Percentiles rank a stretch among this genome's conserved stretches.
Conservation (phyloP, 2,329 filamentous ascomycete species). For the Xylariaceae sp. region DNA sequence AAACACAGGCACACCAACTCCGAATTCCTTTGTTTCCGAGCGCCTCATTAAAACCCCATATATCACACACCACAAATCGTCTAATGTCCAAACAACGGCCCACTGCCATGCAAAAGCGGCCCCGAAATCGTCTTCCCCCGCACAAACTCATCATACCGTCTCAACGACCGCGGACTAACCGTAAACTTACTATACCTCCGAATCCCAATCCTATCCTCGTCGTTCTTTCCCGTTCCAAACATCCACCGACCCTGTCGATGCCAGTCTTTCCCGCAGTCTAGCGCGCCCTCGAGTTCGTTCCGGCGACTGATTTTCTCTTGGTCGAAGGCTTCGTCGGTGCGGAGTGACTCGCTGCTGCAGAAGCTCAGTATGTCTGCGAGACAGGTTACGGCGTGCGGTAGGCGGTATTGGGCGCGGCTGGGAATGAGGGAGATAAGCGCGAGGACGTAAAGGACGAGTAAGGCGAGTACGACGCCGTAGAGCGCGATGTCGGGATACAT, state of each 20-base stretch:
- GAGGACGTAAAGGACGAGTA: constrained; percentile 65
- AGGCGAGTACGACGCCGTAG: constrained; percentile 66
- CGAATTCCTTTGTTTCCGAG: no score
- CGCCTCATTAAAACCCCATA: no score
- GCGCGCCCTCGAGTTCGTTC: constrained; percentile 60
- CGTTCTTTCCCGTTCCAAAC: constrained; percentile 40
- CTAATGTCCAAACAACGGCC: constrained; percentile 22
- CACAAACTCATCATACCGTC: constrained; percentile 22
- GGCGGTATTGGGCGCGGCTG: constrained; percentile 52
- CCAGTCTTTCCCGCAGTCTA: constrained; percentile 50
- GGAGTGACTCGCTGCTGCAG: constrained; percentile 64
- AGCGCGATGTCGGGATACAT: constrained; percentile 71
- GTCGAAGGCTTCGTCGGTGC: constrained; percentile 68
- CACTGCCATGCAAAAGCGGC: constrained; percentile 21
- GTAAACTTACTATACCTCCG: constrained; percentile 30
- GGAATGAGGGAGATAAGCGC: constrained; percentile 59
- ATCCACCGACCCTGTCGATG: constrained; percentile 49
- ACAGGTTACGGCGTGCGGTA: constrained; percentile 68
- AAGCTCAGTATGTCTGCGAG: constrained; percentile 75
- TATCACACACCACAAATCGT: not conserved
- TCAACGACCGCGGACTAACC: constrained; percentile 23
- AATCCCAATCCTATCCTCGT: constrained; percentile 29
- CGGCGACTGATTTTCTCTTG: constrained; percentile 53
- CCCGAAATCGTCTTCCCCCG: constrained; percentile 25
- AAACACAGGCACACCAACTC: not conserved